Evolutionary conservation across 345 rosid species (phyloP), one percentile per base, ranked within the genome.

Genomic region (Citrus glauca): DNA sequence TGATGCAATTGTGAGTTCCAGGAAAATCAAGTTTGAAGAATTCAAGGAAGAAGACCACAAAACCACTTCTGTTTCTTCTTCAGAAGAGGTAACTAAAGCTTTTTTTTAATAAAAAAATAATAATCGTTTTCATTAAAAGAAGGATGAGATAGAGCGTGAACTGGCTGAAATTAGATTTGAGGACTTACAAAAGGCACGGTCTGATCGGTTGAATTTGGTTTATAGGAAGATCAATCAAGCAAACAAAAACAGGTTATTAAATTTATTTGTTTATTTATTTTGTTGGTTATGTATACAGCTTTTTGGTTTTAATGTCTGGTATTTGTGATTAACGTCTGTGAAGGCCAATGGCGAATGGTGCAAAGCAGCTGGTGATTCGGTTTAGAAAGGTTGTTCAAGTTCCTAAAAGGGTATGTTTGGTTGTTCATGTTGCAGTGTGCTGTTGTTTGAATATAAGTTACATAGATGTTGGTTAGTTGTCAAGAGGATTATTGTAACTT

Each of bases 271-370:
- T 14, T 28, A 14, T 38, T 38, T 38, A 1, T 38, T 38, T 38
- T 38, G 42, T 8, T 16, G 13, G 30, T 70, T 48, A 19, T 55
- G 11, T 4, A 2, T 8, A 32, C 4, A 11, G 50, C 11, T 42
- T 11, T 42, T 42, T 30, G 9, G 35, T 60, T 79, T 42, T 77
- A 10, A 30, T 50, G 33, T 6, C 25, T 61, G 22, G 45, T 25
- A 17, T 10, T 45, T 24, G 17, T 40, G 60, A 11, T 69, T 17
- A 32, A 25, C n/a, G 32, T 6, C 14, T 64, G 68, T 59, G 42
- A 40, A 94, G 97, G 86, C 98, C 97, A 27, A 83, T 86, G 83
- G 98, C 89, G 81, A 84, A 79, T 50, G 89, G 93, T 82, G 83
- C 90, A 81, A 93, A 88, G 83, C 90, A 85, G 87, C 99, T 94